Evolutionary conservation across 1,284 basidiomycete species (phyloP), one percentile per base, ranked within the genome.

Genomic region (Athelia sp.): DNA sequence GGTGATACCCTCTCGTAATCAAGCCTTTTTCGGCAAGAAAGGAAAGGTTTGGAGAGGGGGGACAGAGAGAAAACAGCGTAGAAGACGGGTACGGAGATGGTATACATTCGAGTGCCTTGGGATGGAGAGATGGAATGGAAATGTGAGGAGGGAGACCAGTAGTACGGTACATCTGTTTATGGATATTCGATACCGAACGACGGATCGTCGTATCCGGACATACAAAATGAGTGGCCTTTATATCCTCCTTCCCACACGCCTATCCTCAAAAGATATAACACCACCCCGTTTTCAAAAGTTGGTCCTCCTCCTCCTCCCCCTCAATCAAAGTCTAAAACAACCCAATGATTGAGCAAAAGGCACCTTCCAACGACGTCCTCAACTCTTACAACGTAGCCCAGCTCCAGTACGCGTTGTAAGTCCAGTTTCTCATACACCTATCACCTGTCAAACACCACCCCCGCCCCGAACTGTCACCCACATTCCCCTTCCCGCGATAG

Each of bases 361-460:
- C 62, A 43, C 56, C 63, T 47, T 52, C 61, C 60, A 63, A 57
- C 54, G 55, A 62, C 58, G 66, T 76, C 61, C 72, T 82, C 60
- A 78, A 76, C 62, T 69, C 71, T 52, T 82, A 81, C 68, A 78
- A 78, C 77, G 74, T 84, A 55, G 75, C 78, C 44, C 79, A 82
- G 62, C 74, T 82, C 52, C 78, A 83, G 51, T 78, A 74, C 63
- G 70, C 75, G 34, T 70, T 79, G 81, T 83, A 57, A 66, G 80
- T 78, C 40, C 43, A 23, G 18, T 47, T 31, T 47, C 29, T 22
- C 40, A 26, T 35, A 23, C 38, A 31, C 17, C 43, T 31, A 31
- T n/a, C 22, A 18, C 50, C 57, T 65, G 56, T 58, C 59, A 61
- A 59, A 53, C 59, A 61, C 61, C 64, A 56, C 54, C 52, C 57